phyloP scores from a whole-genome alignment of 306 rosid species.

The Crataegus laevigata region DNA sequence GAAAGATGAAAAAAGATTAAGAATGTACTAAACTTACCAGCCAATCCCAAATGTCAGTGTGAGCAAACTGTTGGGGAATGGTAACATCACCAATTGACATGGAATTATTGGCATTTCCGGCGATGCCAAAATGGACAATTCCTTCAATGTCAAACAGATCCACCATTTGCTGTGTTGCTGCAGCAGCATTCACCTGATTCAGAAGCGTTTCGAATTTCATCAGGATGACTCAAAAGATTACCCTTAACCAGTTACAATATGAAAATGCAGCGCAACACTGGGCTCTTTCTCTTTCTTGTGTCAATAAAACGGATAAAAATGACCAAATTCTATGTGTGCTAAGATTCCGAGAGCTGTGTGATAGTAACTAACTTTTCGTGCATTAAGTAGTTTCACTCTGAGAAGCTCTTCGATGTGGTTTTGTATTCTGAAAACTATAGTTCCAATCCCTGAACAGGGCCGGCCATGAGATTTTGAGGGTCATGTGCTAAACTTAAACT shows the following conservation, averaged over 20 bases:
- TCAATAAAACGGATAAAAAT: too few species aligned
- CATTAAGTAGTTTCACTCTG: neutral
- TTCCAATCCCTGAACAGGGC: neutral
- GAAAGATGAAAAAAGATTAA: neutral
- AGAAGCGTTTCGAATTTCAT: neutral
- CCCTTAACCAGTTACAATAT: neutral
- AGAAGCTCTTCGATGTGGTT: too few species aligned
- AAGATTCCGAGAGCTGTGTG: neutral
- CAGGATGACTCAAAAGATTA: neutral
- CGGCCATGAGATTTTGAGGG: too few species aligned
- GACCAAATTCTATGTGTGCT: too few species aligned
- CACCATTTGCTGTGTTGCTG: slow-evolving; percentile 44
- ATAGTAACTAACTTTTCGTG: neutral
- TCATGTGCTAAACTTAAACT: too few species aligned
- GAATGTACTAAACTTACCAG: slow-evolving; percentile 16
- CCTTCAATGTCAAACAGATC: slow-evolving; percentile 38
- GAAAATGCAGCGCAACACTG: neutral
- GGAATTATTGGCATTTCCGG: slow-evolving; percentile 40
- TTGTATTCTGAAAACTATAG: too few species aligned
- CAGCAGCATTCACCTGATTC: slow-evolving; percentile 39
- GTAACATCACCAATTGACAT: slow-evolving; percentile 45
- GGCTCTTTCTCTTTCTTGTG: too few species aligned
- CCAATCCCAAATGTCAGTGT: slow-evolving; percentile 48
- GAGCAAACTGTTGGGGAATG: slow-evolving; percentile 30
- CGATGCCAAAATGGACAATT: slow-evolving; percentile 44